Conservation (phyloP, 2,329 filamentous ascomycete species). For the Lasiodiplodia sp. region DNA sequence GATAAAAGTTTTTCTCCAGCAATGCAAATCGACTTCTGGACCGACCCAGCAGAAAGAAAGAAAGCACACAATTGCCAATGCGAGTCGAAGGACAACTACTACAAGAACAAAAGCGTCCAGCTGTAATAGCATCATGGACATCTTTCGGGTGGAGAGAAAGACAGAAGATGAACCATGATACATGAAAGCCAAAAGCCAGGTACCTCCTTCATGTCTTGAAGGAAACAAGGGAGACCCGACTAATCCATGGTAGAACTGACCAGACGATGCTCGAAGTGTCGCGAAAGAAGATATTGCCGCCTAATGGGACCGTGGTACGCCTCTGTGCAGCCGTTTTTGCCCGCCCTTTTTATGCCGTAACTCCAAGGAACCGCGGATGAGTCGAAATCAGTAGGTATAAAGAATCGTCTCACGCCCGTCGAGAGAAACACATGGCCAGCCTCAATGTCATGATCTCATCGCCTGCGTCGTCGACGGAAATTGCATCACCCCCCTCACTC, state of each 20-base stretch:
- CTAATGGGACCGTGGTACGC: conserved; percentile 16
- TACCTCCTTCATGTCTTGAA: not conserved
- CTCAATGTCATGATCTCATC: too few relatives aligned
- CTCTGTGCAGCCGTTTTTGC: conserved; percentile 10
- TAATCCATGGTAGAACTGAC: conserved; percentile 1
- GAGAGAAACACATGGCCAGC: not conserved
- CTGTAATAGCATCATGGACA: not conserved
- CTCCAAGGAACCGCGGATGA: conserved; percentile 6
- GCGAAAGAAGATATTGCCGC: not conserved
- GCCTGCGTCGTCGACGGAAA: too few relatives aligned
- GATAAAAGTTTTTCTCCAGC: not conserved
- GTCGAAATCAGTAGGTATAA: conserved; percentile 17
- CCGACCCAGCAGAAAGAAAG: not conserved
- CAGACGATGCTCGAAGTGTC: not conserved
- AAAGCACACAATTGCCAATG: not conserved
- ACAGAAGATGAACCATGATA: not conserved
- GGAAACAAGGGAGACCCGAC: not conserved
- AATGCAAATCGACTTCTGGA: conserved; percentile 4
- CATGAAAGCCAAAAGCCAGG: not conserved
- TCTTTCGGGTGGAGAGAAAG: not conserved
- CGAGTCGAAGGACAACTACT: not conserved
- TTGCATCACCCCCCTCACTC: not conserved
- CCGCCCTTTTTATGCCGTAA: not conserved
- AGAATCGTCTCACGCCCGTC: not conserved
- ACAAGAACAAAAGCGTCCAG: not conserved